Percentiles rank a stretch among this genome's conserved stretches.
Evolutionary conservation across 2,329 filamentous ascomycete genomes (phyloP).

Genomic region (Penicillium brevicompactum): DNA sequence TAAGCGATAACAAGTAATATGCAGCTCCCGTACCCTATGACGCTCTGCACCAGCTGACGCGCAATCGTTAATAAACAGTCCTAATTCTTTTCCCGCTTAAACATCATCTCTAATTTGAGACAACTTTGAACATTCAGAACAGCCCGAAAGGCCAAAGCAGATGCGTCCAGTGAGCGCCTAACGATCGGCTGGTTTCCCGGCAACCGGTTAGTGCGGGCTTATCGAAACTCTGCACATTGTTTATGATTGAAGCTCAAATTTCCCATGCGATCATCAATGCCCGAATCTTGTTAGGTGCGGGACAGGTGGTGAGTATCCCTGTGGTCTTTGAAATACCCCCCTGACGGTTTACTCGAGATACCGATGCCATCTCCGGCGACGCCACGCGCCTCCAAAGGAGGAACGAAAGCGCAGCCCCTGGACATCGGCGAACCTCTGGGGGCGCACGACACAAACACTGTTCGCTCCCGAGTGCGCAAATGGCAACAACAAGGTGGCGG

Average conservation of each 20-base stretch:
- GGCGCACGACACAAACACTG: slow-evolving; percentile 64
- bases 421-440: slow-evolving; percentile 56
- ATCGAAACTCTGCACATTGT: slow-evolving; percentile 19
- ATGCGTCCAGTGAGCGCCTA: background rate
- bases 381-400: slow-evolving; percentile 46
- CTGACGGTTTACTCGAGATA: slow-evolving; percentile 13
- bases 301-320: slow-evolving; percentile 14
- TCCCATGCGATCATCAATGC: slow-evolving; percentile 14
- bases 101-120: no score
- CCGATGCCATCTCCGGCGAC: slow-evolving; percentile 46
- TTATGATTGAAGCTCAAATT: slow-evolving; percentile 11
- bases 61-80: background rate
- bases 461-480: slow-evolving; percentile 75
- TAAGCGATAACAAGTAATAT: background rate
- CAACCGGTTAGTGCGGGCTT: slow-evolving; percentile 20
- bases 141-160: background rate
- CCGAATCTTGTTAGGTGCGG: slow-evolving; percentile 8
- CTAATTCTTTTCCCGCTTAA: no score
- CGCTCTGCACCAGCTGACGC: slow-evolving; percentile 14
- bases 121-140: no score
- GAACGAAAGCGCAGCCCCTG: slow-evolving; percentile 59
- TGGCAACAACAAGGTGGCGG: slow-evolving; percentile 81
- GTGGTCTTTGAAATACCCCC: background rate
- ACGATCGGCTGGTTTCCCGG: slow-evolving; percentile 11
- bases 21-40: slow-evolving; percentile 16